These are phyloP conservation scores for Scutellaria minor DNA, from an alignment of 257 asterid species.

Conservation along the genomic window DNA sequence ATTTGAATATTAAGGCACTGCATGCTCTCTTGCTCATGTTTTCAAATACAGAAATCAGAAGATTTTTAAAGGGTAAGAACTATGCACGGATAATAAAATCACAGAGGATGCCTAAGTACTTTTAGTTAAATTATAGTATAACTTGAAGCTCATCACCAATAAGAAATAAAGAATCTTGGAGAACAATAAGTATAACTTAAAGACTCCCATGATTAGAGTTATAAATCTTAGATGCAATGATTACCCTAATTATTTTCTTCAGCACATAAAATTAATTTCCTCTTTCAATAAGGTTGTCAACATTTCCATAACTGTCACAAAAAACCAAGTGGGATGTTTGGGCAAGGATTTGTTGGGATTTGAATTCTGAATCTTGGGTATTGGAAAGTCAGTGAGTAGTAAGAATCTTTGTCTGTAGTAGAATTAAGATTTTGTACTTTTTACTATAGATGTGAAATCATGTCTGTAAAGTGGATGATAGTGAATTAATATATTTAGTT, in stretches of 20 bases:
- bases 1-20: background rate
- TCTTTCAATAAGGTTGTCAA: conserved; percentile 6
- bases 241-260: background rate
- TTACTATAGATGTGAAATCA: no score
- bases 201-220: background rate
- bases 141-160: background rate
- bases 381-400: no score
- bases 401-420: no score
- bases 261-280: background rate
- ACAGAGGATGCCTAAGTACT: background rate
- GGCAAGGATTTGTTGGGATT: no score
- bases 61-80: conserved; percentile 8
- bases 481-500: no score
- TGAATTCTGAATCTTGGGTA: no score
- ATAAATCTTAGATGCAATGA: background rate
- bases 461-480: no score
- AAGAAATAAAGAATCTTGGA: background rate
- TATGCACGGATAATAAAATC: background rate
- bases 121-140: background rate
- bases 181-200: conserved; percentile 6
- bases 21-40: background rate
- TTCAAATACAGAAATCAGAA: background rate
- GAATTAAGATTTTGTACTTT: no score
- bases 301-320: conserved; percentile 2
- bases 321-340: background rate